Conservation (phyloP, 768 basidiomycete genomes). For the Amanita fuliginea region DNA sequence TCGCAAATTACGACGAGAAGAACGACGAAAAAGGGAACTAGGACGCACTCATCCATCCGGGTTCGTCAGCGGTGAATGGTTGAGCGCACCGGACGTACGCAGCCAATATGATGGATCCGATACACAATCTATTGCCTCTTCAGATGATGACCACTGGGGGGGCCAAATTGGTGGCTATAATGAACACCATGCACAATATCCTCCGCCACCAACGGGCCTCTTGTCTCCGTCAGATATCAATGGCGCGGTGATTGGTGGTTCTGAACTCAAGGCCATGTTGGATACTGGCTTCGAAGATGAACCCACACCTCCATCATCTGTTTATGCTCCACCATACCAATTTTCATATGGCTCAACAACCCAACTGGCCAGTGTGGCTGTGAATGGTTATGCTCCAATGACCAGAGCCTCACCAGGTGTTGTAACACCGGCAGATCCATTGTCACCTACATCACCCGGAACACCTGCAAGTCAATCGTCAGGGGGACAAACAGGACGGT, state of each 20-base stretch:
- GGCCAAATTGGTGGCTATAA: conserved; percentile 93
- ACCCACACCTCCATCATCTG: conserved; percentile 36
- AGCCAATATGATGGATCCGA: conserved; percentile 75
- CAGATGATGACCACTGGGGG: conserved; percentile 95
- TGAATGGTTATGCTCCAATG: conserved; percentile 48
- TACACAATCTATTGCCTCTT: conserved; percentile 68
- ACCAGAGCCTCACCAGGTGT: conserved; percentile 21
- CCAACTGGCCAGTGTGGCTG: conserved; percentile 26
- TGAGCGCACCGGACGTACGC: conserved; percentile 44
- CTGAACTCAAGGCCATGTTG: conserved; percentile 87
- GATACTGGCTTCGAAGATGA: conserved; percentile 81
- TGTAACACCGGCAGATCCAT: conserved; percentile 16
- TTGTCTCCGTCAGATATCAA: conserved; percentile 28
- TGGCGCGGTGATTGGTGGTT: conserved; percentile 45
- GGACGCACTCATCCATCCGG: conserved; percentile 69
- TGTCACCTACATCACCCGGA: conserved; percentile 31
- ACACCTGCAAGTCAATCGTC: conserved; percentile 10
- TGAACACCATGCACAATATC: conserved; percentile 67
- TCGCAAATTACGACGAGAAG: conserved; percentile 83
- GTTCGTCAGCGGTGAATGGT: conserved; percentile 47
- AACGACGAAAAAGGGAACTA: conserved; percentile 68
- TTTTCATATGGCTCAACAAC: conserved; percentile 44
- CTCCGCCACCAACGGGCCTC: conserved; percentile 77
- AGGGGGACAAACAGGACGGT: conserved; percentile 17
- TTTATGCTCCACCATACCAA: conserved; percentile 48